Base-by-base conservation (phyloP, 768 basidiomycete species). In the Auricularia sp. region DNA sequence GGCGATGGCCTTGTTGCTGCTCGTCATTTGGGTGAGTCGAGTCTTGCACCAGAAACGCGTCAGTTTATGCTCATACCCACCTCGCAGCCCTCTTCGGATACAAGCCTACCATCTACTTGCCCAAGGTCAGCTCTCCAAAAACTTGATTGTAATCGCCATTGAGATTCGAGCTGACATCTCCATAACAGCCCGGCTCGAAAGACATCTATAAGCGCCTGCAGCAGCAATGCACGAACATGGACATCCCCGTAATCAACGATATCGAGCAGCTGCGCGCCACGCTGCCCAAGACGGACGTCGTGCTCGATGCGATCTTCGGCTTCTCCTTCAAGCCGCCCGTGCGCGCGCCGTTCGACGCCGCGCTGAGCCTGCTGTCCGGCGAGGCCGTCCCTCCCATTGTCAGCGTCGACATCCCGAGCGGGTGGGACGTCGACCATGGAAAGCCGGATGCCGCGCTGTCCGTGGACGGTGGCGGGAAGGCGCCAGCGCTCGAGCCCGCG, bases 1-100 rank as follows among this genome's bases (percentile, higher is more conserved):
- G 97, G 97, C 12, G 97, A 99, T 75, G 97, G 97, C 3, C 79
- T 99, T 0, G 96, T 98, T 33, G 97, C 97, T 35, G 97, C 97
- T 53, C 81, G 96, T 54, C 97, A 99, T 76, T 83, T 99, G 7
- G 86, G 92, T 91, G 68, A 63, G 83, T 71, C 3, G 21, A 5
- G 35, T 42, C 33, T 36, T 47, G 21, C 29, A n/a, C 21, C 1
- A 7, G 39, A 42, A 14, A 7, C 42, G 47, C 23, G 8, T 33
- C 61, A 54, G 54, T 64, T 14, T 62, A 21, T 12, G 61, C 12
- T 47, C 16, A 66, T 16, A 12, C 7, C 42, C 36, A 62, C 33
- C 5, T 43, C 33, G 12, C 62, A 95, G 92, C 88, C 10, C 88
- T 93, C 84, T 98, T 98, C 74, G 92, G 92, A 3, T 98, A 97